Evolutionary conservation across 805 yeast species (phyloP), one percentile per base, ranked within the genome.

Genomic region (Lachancea cidri): DNA sequence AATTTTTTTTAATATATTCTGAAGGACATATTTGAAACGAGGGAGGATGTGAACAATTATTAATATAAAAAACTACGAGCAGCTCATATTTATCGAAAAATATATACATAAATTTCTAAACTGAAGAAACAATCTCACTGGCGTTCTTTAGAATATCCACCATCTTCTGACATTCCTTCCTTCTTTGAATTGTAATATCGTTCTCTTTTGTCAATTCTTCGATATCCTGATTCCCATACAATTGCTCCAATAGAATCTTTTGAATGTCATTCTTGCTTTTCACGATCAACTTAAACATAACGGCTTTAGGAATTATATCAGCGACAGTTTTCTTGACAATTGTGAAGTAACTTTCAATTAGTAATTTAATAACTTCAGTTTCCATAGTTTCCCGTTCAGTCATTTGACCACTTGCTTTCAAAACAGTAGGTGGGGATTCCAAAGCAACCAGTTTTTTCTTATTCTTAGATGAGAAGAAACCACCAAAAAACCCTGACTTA

Each of bases 371-470:
- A 29, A 93, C 97, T 60, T 93, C 98, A 2, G 98, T 91, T 66
- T 93, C 98, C 78, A 86, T 83, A 17, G 91, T 79, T 69, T 93
- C 98, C 53, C 97, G 81, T 64, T 93, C 98, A 14, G 95, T 81
- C 85, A 93, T 69, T 41, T 70, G 71, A 37, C 97, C 96, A 16
- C 91, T 79, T 6, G 98, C 98, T 64, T 89, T 83, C 57, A 91
- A 77, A 4, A 88, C 89, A 27, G 95, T 79, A 32, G 98, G 98
- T 37, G 98, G 98, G 2, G 98, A 91, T 66, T 91, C 98, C 91
- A 91, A 85, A 15, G 86, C 81, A 20, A 94, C 97, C 55, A 89
- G 73, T 67, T 93, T 82, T 76, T 89, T 89, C 69, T 89, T 93
- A 64, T 87, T 87, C 67, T 88, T 89, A 4, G 91, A 77, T 7